Conservation (phyloP, 2,329 filamentous ascomycete species). For the Pseudocercospora vitis region DNA sequence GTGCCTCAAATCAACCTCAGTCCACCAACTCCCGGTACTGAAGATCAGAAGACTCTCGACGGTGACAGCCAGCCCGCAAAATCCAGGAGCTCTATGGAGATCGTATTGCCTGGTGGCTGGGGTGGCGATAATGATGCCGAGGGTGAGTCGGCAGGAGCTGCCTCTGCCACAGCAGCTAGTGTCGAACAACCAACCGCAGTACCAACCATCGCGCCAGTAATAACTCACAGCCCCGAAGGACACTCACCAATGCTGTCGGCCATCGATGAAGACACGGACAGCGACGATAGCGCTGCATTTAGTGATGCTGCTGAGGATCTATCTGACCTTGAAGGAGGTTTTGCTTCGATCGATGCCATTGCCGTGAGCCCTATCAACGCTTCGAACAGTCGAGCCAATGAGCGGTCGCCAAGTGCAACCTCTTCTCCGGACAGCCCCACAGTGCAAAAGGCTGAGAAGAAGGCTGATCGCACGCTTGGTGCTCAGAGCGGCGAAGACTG, state of each 20-base stretch:
- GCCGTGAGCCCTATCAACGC: constrained; percentile 57
- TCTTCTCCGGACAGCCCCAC: constrained; percentile 33
- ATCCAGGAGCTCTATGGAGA: constrained; percentile 27
- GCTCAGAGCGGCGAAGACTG: constrained; percentile 51
- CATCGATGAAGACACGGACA: constrained; percentile 33
- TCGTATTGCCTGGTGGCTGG: constrained; percentile 34
- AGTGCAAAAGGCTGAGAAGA: constrained; percentile 17
- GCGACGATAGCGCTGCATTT: constrained; percentile 62
- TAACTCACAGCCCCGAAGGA: constrained; percentile 18
- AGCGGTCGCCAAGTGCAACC: constrained; percentile 5
- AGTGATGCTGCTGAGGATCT: constrained; percentile 76
- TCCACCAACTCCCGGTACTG: constrained; percentile 39
- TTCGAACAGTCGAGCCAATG: neutral
- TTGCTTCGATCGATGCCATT: constrained; percentile 71
- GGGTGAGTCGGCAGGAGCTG: constrained; percentile 9
- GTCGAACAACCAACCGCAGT: constrained; percentile 5
- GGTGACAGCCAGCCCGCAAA: constrained; percentile 12
- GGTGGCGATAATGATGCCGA: constrained; percentile 20
- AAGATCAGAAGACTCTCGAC: constrained; percentile 28
- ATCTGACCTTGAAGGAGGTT: constrained; percentile 65
- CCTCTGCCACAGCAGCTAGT: constrained; percentile 11
- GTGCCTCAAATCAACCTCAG: constrained; percentile 38
- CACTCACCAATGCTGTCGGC: constrained; percentile 21
- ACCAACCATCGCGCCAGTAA: constrained; percentile 16
- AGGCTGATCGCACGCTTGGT: constrained; percentile 2